Base-by-base conservation (phyloP, 169 alveolate genomes). In the Plasmodium falciparum region DNA sequence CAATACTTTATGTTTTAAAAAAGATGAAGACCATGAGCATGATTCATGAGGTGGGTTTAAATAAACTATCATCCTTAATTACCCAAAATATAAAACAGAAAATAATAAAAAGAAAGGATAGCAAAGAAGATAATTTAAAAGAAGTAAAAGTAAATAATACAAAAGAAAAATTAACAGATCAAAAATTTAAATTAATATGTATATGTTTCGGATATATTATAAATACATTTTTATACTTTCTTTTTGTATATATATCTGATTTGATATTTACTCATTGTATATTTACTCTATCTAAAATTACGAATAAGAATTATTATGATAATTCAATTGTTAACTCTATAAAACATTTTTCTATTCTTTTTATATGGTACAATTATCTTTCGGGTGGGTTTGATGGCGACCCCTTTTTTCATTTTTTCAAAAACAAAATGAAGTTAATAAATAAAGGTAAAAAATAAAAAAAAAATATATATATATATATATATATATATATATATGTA, bases 311-410 rank as follows among this genome's bases (percentile, higher is more conserved):
- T 26, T 49, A 75, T 20, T 26, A 43, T 33, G 45, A 22, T 49
- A 49, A 75, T 63, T 2, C 65, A 7, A 9, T 63, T n/a, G 56
- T 71, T 11, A 66, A 15, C 15, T 49, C 89, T 6, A 15, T 75
- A 3, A 75, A 75, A 54, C 29, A 7, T 13, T 45, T 54, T 2
- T 1, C 26, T 17, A 63, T 47, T 9, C 66, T 75, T 1, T 47
- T 63, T 1, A 15, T 75, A 26, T 75, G 89, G 89, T 75, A 43
- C 29, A 13, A 39, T 12, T 29, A 75, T 33, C 39, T 47, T 52
- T 62, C 89, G 1, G 89, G 65, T 1, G 89, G 89, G 20, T 75
- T 62, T 56, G 89, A 75, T n/a, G 89, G 89, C 15, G 89, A 75
- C 20, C 89, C 89, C 26, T 75, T 62, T 75, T 75, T 75, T 2